A percentile compares a stretch with the other conserved stretches of the same genome.
phyloP scores from a whole-genome alignment of 1,284 basidiomycete species.

The Cutaneotrichosporon cutaneum region DNA sequence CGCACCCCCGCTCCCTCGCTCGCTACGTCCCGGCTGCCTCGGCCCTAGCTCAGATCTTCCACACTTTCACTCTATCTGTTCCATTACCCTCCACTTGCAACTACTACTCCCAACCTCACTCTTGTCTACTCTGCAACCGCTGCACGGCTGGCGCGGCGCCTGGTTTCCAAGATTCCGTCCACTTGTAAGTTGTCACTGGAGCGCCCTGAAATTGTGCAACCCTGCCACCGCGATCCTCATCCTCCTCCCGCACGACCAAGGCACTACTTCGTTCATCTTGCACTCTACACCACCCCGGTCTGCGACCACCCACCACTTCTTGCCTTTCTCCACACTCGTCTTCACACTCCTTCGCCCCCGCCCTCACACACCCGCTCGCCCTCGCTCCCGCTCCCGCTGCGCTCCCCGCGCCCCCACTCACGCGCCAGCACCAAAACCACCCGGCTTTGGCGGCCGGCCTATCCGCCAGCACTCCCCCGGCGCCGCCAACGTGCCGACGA shows the following conservation, averaged over 20 bases:
- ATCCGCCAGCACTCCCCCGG: constrained; percentile 13
- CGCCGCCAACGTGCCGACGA: constrained; percentile 31
- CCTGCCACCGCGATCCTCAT: constrained; percentile 4
- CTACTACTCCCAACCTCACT: neutral
- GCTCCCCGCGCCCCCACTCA: constrained; percentile 3
- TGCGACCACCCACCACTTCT: neutral
- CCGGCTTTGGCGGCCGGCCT: constrained; percentile 1
- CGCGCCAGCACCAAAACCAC: constrained; percentile 1
- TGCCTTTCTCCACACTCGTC: neutral
- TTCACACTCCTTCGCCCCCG: neutral
- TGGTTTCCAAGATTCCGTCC: constrained; percentile 27
- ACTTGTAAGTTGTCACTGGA: constrained; percentile 21
- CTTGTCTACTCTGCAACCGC: neutral
- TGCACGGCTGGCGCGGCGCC: neutral
- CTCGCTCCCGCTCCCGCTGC: too few relatives aligned
- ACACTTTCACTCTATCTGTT: neutral
- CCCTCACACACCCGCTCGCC: neutral
- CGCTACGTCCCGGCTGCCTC: too few relatives aligned
- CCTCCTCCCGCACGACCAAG: neutral
- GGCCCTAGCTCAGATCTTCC: neutral
- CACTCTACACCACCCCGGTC: neutral
- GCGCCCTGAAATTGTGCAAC: neutral
- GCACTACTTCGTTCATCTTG: neutral
- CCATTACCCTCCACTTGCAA: neutral
- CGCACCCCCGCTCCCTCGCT: too few relatives aligned